A percentile compares a stretch with the other conserved stretches of the same genome.
Conservation (phyloP, 768 basidiomycete genomes). For the Boletus subcaerulescens region DNA sequence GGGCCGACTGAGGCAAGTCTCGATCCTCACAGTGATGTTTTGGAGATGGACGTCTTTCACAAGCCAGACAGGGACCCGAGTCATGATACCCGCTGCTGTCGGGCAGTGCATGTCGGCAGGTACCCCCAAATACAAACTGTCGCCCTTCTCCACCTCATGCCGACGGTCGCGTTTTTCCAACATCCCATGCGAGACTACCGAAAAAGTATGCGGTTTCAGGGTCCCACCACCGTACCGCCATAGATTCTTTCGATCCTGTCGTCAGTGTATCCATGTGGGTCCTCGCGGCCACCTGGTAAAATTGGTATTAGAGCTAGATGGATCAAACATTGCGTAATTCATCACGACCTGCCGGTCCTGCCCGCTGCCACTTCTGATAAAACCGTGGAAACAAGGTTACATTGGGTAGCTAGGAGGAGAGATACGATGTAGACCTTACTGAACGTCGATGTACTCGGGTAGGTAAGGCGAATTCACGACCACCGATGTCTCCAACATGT, state of each 20-base stretch:
- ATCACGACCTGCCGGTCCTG: neutral
- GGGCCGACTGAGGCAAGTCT: neutral
- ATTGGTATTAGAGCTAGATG: neutral
- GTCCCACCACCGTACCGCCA: too few species aligned
- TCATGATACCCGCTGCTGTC: neutral
- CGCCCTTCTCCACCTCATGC: neutral
- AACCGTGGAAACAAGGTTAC: conserved; percentile 2
- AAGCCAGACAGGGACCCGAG: neutral
- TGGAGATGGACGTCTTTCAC: neutral
- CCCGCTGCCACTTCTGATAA: neutral
- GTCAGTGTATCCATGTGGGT: neutral
- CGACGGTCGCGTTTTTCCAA: neutral
- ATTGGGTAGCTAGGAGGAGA: neutral
- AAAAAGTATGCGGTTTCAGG: neutral
- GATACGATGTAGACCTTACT: neutral
- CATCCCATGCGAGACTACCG: neutral
- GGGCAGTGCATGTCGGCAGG: neutral
- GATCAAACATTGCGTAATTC: neutral
- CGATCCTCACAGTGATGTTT: neutral
- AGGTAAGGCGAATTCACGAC: conserved; percentile 7
- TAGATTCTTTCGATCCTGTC: neutral
- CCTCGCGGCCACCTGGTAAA: too few species aligned
- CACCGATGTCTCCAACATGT: conserved; percentile 4
- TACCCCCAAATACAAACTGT: neutral
- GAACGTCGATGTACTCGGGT: conserved; percentile 7